These are phyloP conservation scores for Backusella circina DNA, from an alignment of 192 early-diverging fungal genomes.

Conservation along the genomic window DNA sequence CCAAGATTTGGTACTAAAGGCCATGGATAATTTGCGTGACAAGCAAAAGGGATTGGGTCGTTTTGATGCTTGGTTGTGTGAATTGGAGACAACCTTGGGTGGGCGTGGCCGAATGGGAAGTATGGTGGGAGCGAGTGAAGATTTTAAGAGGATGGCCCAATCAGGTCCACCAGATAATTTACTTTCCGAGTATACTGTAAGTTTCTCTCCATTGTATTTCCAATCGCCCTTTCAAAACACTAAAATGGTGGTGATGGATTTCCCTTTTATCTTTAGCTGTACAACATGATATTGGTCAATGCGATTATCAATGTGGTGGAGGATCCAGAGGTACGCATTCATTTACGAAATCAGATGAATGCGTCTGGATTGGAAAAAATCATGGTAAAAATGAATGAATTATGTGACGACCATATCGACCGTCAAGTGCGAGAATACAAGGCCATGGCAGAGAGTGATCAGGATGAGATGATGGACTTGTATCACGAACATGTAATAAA, in stretches of 20 bases:
- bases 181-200: slow-evolving; percentile 67
- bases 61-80: slow-evolving; percentile 76
- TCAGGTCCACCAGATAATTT: slow-evolving; percentile 59
- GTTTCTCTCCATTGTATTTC: background rate
- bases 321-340: slow-evolving; percentile 71
- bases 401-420: slow-evolving; percentile 43
- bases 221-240: background rate
- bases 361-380: slow-evolving; percentile 65
- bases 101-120: slow-evolving; percentile 78
- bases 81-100: slow-evolving; percentile 64
- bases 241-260: background rate
- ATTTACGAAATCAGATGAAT: slow-evolving; percentile 70
- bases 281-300: slow-evolving; percentile 76
- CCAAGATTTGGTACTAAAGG: slow-evolving; percentile 73
- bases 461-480: slow-evolving; percentile 58
- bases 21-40: slow-evolving; percentile 70
- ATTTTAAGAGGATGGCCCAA: slow-evolving; percentile 60
- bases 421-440: slow-evolving; percentile 31
- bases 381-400: slow-evolving; percentile 52
- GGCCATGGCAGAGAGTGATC: slow-evolving; percentile 38
- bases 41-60: slow-evolving; percentile 57
- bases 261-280: slow-evolving; percentile 46
- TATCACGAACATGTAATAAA: slow-evolving; percentile 67
- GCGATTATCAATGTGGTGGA: slow-evolving; percentile 70
- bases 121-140: slow-evolving; percentile 71